Evolutionary conservation across 2,329 filamentous ascomycete species (phyloP).

Genomic region (Penicillium hesseltinei): DNA sequence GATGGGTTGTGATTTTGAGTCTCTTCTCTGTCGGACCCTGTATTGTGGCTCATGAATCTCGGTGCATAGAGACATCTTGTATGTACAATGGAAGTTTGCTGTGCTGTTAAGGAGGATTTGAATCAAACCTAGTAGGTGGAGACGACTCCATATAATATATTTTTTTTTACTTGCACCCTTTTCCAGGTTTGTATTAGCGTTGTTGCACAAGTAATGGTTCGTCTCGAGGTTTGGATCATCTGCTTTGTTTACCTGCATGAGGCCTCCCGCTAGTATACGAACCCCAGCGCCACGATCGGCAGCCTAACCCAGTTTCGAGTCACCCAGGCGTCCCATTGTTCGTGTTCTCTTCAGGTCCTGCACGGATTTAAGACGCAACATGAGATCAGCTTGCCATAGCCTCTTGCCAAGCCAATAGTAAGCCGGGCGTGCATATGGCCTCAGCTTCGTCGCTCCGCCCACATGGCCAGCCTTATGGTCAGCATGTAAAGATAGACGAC

Average conservation of each 20-base stretch:
- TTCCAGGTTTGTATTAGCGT: no score
- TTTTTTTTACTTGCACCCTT: background rate
- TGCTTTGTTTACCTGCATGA: background rate
- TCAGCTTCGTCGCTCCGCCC: background rate
- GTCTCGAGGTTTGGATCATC: background rate
- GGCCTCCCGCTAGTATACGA: background rate
- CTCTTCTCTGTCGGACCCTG: background rate
- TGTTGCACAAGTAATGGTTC: background rate
- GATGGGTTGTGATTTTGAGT: slow-evolving; percentile 6
- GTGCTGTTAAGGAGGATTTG: background rate
- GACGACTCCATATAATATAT: background rate
- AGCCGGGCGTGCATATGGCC: no score
- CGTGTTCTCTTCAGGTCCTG: slow-evolving; percentile 2
- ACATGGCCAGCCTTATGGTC: background rate
- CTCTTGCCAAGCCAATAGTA: background rate
- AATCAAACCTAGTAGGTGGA: background rate
- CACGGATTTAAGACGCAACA: background rate
- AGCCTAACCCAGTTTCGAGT: background rate
- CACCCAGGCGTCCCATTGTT: background rate
- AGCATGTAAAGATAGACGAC: background rate
- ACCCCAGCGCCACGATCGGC: background rate
- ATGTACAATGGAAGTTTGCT: background rate
- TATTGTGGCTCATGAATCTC: background rate
- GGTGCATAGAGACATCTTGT: slow-evolving; percentile 1
- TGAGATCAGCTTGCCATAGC: background rate